A percentile compares a stretch with the other conserved stretches of the same genome.
These are phyloP conservation scores for Amauroascus verrucosus DNA, from an alignment of 2,329 filamentous ascomycete genomes.

Conservation along the genomic window DNA sequence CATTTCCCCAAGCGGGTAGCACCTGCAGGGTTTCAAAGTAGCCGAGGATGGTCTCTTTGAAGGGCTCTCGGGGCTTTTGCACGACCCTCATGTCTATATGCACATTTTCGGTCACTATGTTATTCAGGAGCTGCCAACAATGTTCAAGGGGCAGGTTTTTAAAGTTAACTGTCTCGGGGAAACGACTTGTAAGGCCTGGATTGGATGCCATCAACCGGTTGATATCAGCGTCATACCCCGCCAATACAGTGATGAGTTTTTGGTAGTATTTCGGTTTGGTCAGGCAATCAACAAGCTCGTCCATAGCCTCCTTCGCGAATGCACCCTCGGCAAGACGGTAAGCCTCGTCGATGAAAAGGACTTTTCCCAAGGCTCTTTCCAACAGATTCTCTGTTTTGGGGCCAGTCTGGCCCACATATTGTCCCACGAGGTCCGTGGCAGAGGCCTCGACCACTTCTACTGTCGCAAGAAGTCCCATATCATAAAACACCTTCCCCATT, in stretches of 20 bases:
- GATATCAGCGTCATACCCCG: conserved; percentile 59
- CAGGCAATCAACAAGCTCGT: conserved; percentile 44
- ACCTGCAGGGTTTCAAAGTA: too few relatives aligned
- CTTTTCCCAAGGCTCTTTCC: conserved; percentile 53
- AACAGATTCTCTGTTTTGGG: conserved; percentile 54
- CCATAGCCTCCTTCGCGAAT: conserved; percentile 49
- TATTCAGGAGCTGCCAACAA: neutral
- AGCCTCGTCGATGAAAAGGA: conserved; percentile 63
- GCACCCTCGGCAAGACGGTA: conserved; percentile 51
- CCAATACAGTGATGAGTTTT: conserved; percentile 57
- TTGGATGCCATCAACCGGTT: conserved; percentile 53
- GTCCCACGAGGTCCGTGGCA: conserved; percentile 56
- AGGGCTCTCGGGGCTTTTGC: too few relatives aligned
- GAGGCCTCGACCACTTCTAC: conserved; percentile 56
- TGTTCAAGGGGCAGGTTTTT: conserved; percentile 29
- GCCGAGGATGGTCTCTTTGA: neutral
- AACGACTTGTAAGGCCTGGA: conserved; percentile 53
- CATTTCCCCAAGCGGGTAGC: too few relatives aligned
- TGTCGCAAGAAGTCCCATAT: conserved; percentile 56
- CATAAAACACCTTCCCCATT: conserved; percentile 65
- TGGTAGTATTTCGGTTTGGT: conserved; percentile 48
- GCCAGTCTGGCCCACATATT: conserved; percentile 60
- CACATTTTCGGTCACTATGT: neutral
- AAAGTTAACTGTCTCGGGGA: conserved; percentile 54
- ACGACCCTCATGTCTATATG: too few relatives aligned